Evolutionary conservation across 2,329 filamentous ascomycete species (phyloP), one percentile per base, ranked within the genome.

Genomic region (Trichophaea hybrida): DNA sequence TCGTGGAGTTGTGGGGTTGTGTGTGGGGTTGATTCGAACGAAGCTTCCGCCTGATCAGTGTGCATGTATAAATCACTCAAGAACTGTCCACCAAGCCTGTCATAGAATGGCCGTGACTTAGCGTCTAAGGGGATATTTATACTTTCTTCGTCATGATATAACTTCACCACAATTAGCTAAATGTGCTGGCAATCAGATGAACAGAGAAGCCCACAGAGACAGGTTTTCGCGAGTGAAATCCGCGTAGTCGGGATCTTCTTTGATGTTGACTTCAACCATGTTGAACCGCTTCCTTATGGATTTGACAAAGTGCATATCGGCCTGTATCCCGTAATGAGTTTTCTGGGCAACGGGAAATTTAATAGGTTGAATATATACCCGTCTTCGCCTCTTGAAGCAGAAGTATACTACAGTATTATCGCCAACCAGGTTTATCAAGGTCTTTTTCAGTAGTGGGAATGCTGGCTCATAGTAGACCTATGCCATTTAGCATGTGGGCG

Each of bases 381-480:
- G 80, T 69, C 93, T 81, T 66, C 93, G 79, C 74, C 88, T 91
- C 77, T 95, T 97, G 77, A 94, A 96, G 75, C 91, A 95, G 74
- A 98, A 97, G 72, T 82, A 84, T 51, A 85, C 71, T 7, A 78
- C 75, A 8, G 80, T 78, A 48, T 75, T 72, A n/a, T 67, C 61
- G 34, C 61, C 59, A 3, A 64, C 61, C 6, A 69, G 61, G 34
- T 68, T 54, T 48, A 67, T 62, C 65, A 97, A 74, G 5, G 91
- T 97, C 64, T 82, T 75, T 69, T 93, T 79, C 51, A 98, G 78
- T 37, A 96, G 76, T 34, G 91, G 90, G 70, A 97, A 97, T 1
- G 93, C 88, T 2, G 91, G 89, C 73, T 97, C 93, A 72, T 94
- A 94, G 75, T 97, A 98, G 44, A 65, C 63, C 63, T 65, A 32